These are phyloP conservation scores for Baudoinia panamericana DNA, from an alignment of 495 filamentous ascomycete genomes.

Conservation along the genomic window DNA sequence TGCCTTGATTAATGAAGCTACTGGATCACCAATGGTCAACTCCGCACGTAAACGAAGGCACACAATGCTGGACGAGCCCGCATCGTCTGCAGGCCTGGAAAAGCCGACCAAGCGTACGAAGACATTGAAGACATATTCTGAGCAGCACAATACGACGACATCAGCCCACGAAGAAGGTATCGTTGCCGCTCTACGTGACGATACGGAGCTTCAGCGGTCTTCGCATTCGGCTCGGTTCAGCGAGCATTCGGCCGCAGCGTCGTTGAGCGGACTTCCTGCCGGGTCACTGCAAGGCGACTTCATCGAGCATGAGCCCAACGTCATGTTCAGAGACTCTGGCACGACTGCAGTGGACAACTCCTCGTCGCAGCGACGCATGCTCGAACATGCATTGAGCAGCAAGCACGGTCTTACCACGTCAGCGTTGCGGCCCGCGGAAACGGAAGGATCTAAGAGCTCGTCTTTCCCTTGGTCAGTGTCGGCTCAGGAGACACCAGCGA, in stretches of 20 bases:
- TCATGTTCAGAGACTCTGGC: conserved; percentile 20
- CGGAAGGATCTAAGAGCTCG: conserved; percentile 5
- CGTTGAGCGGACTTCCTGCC: conserved; percentile 10
- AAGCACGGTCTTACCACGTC: neutral
- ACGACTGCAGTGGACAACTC: conserved; percentile 7
- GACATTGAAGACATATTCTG: conserved; percentile 11
- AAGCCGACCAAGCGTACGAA: conserved; percentile 7
- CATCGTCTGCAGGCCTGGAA: neutral
- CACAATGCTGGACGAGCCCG: neutral
- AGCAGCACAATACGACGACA: neutral
- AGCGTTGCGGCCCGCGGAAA: neutral
- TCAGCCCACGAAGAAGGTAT: neutral
- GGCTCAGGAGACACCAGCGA: conserved; percentile 1
- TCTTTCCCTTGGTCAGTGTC: conserved; percentile 13
- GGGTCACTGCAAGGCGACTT: conserved; percentile 13
- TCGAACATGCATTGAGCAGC: neutral
- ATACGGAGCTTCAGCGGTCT: too few relatives aligned
- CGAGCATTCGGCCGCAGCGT: conserved; percentile 7
- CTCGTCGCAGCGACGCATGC: conserved; percentile 7
- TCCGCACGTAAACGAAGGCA: neutral
- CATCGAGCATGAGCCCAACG: conserved; percentile 14
- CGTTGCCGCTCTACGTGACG: neutral
- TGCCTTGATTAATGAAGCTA: neutral
- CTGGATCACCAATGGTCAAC: neutral
- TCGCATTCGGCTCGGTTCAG: conserved; percentile 6